Evolutionary conservation across 2,329 filamentous ascomycete genomes (phyloP).

Genomic region (Chaetoscypha palmicola): DNA sequence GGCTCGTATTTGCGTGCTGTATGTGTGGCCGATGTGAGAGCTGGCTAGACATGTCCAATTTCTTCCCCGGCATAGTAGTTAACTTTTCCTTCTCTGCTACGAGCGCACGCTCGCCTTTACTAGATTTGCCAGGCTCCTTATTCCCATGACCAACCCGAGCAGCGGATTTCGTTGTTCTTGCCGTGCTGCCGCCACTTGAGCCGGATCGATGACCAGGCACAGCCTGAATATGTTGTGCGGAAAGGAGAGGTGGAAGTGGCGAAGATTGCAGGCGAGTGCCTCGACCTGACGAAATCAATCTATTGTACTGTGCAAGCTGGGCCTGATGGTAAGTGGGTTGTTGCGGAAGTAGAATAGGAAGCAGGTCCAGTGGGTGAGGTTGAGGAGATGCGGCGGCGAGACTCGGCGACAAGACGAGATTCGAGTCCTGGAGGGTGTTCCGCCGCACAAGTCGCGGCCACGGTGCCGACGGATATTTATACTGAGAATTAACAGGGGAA

Average conservation of each 20-base stretch:
- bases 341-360: slow-evolving; percentile 51
- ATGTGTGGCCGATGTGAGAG: slow-evolving; percentile 26
- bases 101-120: slow-evolving; percentile 55
- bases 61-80: slow-evolving; percentile 29
- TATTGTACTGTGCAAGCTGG: slow-evolving; percentile 59
- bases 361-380: slow-evolving; percentile 41
- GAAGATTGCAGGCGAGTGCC: slow-evolving; percentile 47
- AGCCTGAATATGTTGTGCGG: slow-evolving; percentile 49
- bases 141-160: slow-evolving; percentile 48
- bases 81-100: slow-evolving; percentile 50
- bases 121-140: slow-evolving; percentile 48
- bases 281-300: slow-evolving; percentile 49
- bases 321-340: slow-evolving; percentile 53
- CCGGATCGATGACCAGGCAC: slow-evolving; percentile 44
- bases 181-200: slow-evolving; percentile 39
- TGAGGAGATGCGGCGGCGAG: slow-evolving; percentile 24
- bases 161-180: slow-evolving; percentile 40
- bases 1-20: slow-evolving; percentile 41
- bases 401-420: slow-evolving; percentile 21
- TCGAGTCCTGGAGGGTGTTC: slow-evolving; percentile 27
- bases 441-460: slow-evolving; percentile 32
- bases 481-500: slow-evolving; percentile 27
- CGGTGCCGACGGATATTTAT: slow-evolving; percentile 32
- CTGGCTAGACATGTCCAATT: slow-evolving; percentile 27
- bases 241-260: slow-evolving; percentile 48